Evolutionary conservation across 2,329 filamentous ascomycete genomes (phyloP), one percentile per base, ranked within the genome.

Genomic region (Alternaria incomplexa): DNA sequence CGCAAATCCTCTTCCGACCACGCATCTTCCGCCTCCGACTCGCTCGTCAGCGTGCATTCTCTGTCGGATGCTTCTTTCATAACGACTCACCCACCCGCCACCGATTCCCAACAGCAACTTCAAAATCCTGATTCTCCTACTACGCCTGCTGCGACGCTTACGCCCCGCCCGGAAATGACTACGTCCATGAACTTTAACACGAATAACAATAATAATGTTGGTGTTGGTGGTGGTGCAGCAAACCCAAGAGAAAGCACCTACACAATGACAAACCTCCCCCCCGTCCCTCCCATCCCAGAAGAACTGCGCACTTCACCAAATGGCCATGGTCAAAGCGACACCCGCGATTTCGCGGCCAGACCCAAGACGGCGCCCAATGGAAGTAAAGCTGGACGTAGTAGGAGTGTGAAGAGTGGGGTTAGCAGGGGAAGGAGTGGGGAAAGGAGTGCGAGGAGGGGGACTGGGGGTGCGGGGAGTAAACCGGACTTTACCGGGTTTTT

Each of bases 21-120:
- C 60, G 81, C 81, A 10, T 86, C 81, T 77, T 75, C 83, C 87
- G 81, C 86, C 85, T 76, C 86, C 60, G 90, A 93, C 57, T 92
- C 89, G 77, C 87, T 93, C 83, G 86, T 90, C 66, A 91, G 89
- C 80, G 91, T 89, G 66, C 90, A 92, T 60, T 86, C 87, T 47
- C 84, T 87, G n/a, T 91, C 89, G 7, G 90, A 92, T 72, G 80
- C 88, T 20, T 90, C 88, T 43, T 78, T 78, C 56, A 66, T 77
- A 23, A 78, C 76, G 1, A 68, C 75, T 4, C 71, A 77, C 22
- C 72, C 69, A 6, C 32, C 32, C 0, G 45, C 53, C 3, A 36
- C 65, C 0, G 50, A 65, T 1, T 59, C 55, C 4, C 58, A 58
- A 44, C 51, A 58, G 23, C 43, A 47, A 9, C 47, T 44, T 15